Evolutionary conservation across 2,329 filamentous ascomycete genomes (phyloP).

Genomic region (Pseudocercospora pini-densiflorae): DNA sequence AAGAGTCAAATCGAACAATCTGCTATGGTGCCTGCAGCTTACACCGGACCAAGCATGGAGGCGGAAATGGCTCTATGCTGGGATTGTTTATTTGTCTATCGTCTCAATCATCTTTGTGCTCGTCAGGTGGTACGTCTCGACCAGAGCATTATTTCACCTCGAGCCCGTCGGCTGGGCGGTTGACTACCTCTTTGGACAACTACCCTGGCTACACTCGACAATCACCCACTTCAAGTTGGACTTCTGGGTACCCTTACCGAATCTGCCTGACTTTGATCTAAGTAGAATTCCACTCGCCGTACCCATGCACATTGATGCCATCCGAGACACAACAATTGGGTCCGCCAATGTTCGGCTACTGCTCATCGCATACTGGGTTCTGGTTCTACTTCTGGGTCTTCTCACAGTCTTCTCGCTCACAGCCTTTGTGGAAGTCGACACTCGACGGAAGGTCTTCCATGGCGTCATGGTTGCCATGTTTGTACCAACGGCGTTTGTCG

Average conservation of each 20-base stretch:
- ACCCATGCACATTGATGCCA: conserved; percentile 64
- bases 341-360: conserved; percentile 81
- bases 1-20: conserved; percentile 65
- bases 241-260: conserved; percentile 75
- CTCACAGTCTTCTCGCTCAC: conserved; percentile 77
- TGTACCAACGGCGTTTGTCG: conserved; percentile 81
- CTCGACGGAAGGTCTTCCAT: conserved; percentile 94
- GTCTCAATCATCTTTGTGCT: conserved; percentile 69
- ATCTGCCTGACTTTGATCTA: conserved; percentile 36
- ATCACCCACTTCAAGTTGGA: conserved; percentile 71
- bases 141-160: conserved; percentile 67
- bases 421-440: conserved; percentile 88
- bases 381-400: conserved; percentile 72
- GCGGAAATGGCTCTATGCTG: conserved; percentile 83
- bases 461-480: conserved; percentile 99
- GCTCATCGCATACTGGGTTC: conserved; percentile 73
- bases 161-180: conserved; percentile 94
- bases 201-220: conserved; percentile 72
- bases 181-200: conserved; percentile 83
- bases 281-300: conserved; percentile 21
- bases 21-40: conserved; percentile 77
- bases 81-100: conserved; percentile 74
- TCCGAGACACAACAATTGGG: conserved; percentile 65
- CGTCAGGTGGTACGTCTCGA: conserved; percentile 71
- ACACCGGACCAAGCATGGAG: conserved; percentile 76